Base-by-base conservation (phyloP, 2,329 filamentous ascomycete species). In the Xylariaceae sp. region DNA sequence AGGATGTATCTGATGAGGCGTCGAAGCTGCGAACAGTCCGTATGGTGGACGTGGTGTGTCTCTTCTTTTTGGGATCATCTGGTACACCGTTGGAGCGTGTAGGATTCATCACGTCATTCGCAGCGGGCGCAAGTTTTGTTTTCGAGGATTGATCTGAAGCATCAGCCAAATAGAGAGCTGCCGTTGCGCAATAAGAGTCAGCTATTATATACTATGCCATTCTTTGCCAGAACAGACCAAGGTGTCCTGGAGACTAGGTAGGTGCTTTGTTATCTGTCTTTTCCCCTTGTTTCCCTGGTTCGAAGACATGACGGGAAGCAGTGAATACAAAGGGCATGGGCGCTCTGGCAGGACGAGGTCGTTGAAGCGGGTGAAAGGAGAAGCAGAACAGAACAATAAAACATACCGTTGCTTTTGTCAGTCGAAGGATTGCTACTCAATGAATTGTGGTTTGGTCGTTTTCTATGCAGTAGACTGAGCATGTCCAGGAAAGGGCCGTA, bases 21-120 rank as follows among this genome's bases (percentile, higher is more conserved):
- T 85, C 82, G 69, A 80, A 78, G 73, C 80, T 84, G 45, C 77
- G 76, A 44, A 86, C 82, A 57, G 81, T 78, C 62, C 83, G 81
- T 62, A 86, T 85, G 35, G 82, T 66, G 7, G 66, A 76, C 75
- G 57, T 73, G 69, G 63, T 72, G 74, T 56, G 73, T 71, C 59
- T 67, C 67, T 60, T 69, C 61, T 65, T 68, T 64, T 57, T 67
- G 17, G 61, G 51, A 50, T 66, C 60, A 52, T 64, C 62, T n/a
- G 64, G 61, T 56, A 66, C 51, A 58, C 62, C 61, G 60, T 64
- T 64, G 56, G 63, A 59, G 58, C 62, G 64, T 60, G 61, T 65
- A 51, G 62, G 61, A 58, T 65, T 66, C 61, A 64, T 65, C 48
- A 55, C 61, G 60, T 58, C 57, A 59, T 66, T 64, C 55, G 62